Base-by-base conservation (phyloP, 2,329 filamentous ascomycete genomes). In the Claviceps pusilla region DNA sequence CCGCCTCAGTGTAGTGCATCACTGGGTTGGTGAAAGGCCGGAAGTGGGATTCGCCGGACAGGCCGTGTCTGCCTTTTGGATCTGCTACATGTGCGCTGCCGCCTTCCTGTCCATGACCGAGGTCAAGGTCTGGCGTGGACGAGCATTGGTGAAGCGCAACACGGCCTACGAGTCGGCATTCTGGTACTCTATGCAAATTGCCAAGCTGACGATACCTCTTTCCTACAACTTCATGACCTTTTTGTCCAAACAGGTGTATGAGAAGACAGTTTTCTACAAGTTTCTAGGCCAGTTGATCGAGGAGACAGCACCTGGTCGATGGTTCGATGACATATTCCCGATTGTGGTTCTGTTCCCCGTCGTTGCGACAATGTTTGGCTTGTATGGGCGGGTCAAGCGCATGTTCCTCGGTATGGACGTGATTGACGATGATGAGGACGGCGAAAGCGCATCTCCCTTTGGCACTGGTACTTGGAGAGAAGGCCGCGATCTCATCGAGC, bases 201-300 rank as follows among this genome's bases (percentile, higher is more conserved):
- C 93, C 52, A 88, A 90, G 63, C 80, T 98, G 47, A 95, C 87
- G 1, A 88, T 98, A 0, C 93, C 93, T 0, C 76, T 98, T 9
- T 84, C 87, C 4, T 98, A 95, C 78, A 98, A 98, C 70, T 98
- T 97, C 65, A 78, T 95, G 66, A 96, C 91, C 0, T 91, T 97
- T 66, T 71, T 96, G 28, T 86, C 87, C 0, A 76, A 74, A 7
- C 74, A 75, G 12, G 80, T 95, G 46, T 91, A 89, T 64, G 71
- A 76, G 55, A 78, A 83, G 61, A 96, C 90, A 0, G 82, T 83
- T 0, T 98, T 97, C 69, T 95, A 91, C 71, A 69, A 79, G 46
- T 95, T 98, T 63, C 77, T 98, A 0, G 93, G 93, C 7, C 73
- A 80, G 47, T 77, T 89, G 11, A 89, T 98, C 67, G 82, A 91